Evolutionary conservation across 768 basidiomycete species (phyloP).

Genomic region (Auricularia heimuer): DNA sequence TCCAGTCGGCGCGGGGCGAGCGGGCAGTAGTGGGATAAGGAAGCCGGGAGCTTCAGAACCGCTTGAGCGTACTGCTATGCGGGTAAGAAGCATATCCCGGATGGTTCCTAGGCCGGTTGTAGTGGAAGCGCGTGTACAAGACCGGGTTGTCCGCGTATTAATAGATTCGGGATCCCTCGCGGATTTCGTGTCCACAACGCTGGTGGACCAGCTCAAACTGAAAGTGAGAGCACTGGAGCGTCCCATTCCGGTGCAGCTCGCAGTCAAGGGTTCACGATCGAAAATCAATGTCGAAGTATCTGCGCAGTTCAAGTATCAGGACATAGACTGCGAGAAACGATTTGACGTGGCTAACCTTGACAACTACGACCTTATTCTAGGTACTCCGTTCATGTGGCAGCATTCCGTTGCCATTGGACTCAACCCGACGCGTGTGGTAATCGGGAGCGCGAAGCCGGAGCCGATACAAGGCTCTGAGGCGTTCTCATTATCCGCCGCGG

Average conservation of each 20-base stretch:
- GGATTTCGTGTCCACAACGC: not conserved
- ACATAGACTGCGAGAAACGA: not conserved
- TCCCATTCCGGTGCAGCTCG: conserved; percentile 8
- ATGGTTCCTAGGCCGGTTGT: not conserved
- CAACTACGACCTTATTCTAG: conserved; percentile 27
- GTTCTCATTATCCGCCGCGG: not conserved
- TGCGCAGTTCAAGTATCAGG: conserved; percentile 5
- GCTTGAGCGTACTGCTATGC: not conserved
- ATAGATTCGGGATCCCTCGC: not conserved
- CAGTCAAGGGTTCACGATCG: conserved; percentile 5
- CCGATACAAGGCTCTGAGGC: not conserved
- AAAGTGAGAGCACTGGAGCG: not conserved
- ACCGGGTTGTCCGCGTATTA: not conserved
- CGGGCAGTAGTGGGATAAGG: not conserved
- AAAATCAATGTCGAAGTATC: conserved; percentile 2
- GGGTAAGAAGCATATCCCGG: not conserved
- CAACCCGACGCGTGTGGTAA: conserved; percentile 11
- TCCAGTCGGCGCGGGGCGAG: not conserved
- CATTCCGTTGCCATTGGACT: conserved; percentile 21
- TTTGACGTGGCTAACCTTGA: conserved; percentile 29
- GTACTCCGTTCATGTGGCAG: conserved; percentile 28
- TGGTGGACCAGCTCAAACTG: not conserved
- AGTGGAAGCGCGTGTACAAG: not conserved
- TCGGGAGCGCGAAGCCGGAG: conserved; percentile 5
- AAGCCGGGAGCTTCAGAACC: not conserved